Evolutionary conservation across 371 early-diverging fungal species (phyloP).

Genomic region (Mucor sp.): DNA sequence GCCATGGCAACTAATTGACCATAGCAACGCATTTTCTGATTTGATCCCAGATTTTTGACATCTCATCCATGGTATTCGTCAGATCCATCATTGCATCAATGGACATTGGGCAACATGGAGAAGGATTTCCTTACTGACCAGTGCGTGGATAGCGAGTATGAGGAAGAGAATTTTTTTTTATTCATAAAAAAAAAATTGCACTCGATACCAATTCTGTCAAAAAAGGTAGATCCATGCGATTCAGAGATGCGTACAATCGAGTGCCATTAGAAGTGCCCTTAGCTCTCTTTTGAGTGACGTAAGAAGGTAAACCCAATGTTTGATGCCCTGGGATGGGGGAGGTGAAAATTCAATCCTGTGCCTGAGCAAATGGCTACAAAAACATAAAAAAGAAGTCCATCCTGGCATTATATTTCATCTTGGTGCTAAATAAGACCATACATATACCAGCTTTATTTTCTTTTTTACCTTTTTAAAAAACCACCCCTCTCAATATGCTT

Average conservation of each 20-base stretch:
- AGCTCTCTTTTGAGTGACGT: not conserved
- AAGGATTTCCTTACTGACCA: not conserved
- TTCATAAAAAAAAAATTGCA: not conserved
- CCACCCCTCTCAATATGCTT: constrained; percentile 35
- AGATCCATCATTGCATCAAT: not conserved
- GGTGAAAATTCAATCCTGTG: not conserved
- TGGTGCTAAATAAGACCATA: not conserved
- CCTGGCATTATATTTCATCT: constrained; percentile 9
- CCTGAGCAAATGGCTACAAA: not conserved
- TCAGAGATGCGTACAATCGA: not conserved
- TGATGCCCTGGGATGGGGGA: not conserved
- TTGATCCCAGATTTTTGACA: not conserved
- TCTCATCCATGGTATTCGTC: not conserved
- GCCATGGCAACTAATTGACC: not conserved
- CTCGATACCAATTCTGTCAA: not conserved
- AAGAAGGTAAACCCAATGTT: not conserved
- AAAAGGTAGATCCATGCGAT: not conserved
- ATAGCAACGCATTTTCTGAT: not conserved
- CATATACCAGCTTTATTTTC: constrained; percentile 1
- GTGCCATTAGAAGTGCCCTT: not conserved
- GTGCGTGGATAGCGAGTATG: not conserved
- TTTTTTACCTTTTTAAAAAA: constrained; percentile 6
- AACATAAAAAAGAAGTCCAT: constrained; percentile 9
- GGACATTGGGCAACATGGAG: not conserved
- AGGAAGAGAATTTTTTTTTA: not conserved